phyloP scores from a whole-genome alignment of 202 grass and related monocot genomes.

The Tripidium arundinaceum region DNA sequence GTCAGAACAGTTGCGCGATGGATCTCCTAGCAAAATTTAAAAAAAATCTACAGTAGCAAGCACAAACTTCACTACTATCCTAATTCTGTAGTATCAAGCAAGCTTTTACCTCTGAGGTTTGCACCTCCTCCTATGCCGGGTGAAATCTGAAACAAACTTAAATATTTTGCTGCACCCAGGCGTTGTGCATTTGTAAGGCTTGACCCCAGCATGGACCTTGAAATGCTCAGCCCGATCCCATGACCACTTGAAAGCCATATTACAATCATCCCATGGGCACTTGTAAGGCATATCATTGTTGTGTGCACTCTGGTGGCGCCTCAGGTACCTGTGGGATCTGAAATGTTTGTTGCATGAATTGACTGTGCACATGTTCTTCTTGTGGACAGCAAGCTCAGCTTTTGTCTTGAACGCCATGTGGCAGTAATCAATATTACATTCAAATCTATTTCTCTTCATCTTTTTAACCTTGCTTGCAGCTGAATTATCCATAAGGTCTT shows the following conservation, averaged over 20 bases:
- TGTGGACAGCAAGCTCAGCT: conserved; percentile 62
- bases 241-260: conserved; percentile 71
- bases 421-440: conserved; percentile 68
- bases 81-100: conserved; percentile 32
- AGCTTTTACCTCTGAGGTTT: conserved; percentile 50
- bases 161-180: conserved; percentile 64
- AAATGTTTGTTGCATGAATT: conserved; percentile 58
- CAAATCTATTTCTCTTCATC: conserved; percentile 30
- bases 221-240: conserved; percentile 70
- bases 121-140: conserved; percentile 64
- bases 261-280: conserved; percentile 74
- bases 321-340: conserved; percentile 62
- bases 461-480: conserved; percentile 36
- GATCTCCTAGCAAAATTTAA: conserved; percentile 31
- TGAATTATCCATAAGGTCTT: conserved; percentile 36
- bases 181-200: conserved; percentile 56
- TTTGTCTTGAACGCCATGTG: conserved; percentile 59
- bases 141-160: conserved; percentile 73
- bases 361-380: conserved; percentile 56
- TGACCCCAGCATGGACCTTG: conserved; percentile 56
- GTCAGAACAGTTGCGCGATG: conserved; percentile 22
- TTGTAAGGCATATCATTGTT: conserved; percentile 57
- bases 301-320: conserved; percentile 60
- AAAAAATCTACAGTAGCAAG: conserved; percentile 36
- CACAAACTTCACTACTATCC: conserved; percentile 32